phyloP scores from a whole-genome alignment of 1,139 yeast species.

The Ogataea hybrid region DNA sequence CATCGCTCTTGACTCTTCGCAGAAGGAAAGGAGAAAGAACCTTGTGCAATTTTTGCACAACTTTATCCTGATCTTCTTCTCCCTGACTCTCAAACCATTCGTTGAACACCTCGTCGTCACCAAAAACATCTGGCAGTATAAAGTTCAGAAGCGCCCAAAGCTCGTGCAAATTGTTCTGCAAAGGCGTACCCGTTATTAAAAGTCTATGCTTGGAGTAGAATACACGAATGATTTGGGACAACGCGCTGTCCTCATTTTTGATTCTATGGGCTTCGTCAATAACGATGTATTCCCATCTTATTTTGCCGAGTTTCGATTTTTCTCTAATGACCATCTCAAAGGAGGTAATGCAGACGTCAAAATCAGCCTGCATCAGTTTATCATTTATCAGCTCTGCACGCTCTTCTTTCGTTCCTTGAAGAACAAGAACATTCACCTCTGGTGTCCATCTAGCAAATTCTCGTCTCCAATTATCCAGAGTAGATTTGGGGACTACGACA shows the following conservation, averaged over 20 bases:
- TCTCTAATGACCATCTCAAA: conserved; percentile 93
- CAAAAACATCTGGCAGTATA: conserved; percentile 89
- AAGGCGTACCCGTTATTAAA: conserved; percentile 92
- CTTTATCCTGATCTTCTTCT: conserved; percentile 66
- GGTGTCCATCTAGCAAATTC: conserved; percentile 96
- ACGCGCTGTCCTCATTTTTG: conserved; percentile 87
- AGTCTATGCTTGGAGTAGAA: conserved; percentile 83
- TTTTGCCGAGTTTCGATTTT: conserved; percentile 72
- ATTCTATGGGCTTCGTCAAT: conserved; percentile 98
- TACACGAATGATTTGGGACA: conserved; percentile 85
- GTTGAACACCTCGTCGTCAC: conserved; percentile 86
- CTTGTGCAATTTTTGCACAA: conserved; percentile 82
- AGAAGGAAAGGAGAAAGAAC: conserved; percentile 83
- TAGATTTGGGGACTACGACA: conserved; percentile 91
- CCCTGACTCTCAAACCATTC: conserved; percentile 70
- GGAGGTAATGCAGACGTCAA: conserved; percentile 87
- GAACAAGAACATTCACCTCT: conserved; percentile 79
- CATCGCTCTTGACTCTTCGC: conserved; percentile 89
- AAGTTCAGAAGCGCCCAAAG: conserved; percentile 93
- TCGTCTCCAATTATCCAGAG: conserved; percentile 93
- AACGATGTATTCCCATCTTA: conserved; percentile 90
- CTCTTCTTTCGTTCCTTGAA: conserved; percentile 85
- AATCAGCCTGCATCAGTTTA: conserved; percentile 64
- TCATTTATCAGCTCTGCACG: conserved; percentile 61
- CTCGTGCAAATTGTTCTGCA: conserved; percentile 93